phyloP scores from a whole-genome alignment of 352 stramenopile genomes.

The Phytophthora kernoviae region DNA sequence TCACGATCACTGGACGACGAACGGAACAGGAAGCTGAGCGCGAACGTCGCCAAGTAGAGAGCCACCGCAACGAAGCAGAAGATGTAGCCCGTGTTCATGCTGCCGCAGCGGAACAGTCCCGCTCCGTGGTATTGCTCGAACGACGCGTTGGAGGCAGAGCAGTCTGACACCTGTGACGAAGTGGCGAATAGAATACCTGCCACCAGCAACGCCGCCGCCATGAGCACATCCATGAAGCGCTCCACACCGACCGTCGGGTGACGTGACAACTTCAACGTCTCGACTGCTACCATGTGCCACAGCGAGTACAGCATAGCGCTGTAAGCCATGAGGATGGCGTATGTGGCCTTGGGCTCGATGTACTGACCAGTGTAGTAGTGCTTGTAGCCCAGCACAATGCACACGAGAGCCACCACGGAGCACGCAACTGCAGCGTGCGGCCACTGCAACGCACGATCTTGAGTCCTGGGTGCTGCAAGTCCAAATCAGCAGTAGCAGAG shows the following conservation, averaged over 20 bases:
- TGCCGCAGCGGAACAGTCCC: conserved; percentile 46
- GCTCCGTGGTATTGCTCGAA: conserved; percentile 38
- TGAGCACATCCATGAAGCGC: conserved; percentile 37
- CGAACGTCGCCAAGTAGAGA: conserved; percentile 40
- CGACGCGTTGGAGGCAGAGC: conserved; percentile 31
- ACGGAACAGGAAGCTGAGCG: conserved; percentile 34
- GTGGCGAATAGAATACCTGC: conserved; percentile 40
- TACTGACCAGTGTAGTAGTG: conserved; percentile 58
- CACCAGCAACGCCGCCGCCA: conserved; percentile 36
- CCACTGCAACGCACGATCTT: conserved; percentile 33
- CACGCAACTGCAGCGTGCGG: conserved; percentile 41
- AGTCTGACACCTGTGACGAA: conserved; percentile 41
- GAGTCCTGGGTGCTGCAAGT: conserved; percentile 34
- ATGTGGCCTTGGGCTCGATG: conserved; percentile 44
- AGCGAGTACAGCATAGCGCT: conserved; percentile 47
- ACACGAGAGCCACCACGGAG: conserved; percentile 36
- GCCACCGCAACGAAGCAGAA: conserved; percentile 46
- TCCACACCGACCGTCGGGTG: conserved; percentile 36
- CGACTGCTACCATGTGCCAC: conserved; percentile 46
- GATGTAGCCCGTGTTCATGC: conserved; percentile 43
- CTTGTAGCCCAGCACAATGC: conserved; percentile 40
- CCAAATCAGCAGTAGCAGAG: conserved; percentile 16
- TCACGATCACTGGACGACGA: conserved; percentile 15
- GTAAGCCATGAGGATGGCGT: conserved; percentile 49
- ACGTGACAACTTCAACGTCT: conserved; percentile 45